A percentile compares a stretch with the other conserved stretches of the same genome.
Conservation (phyloP, 768 basidiomycete genomes). For the Fibroporia radiculosa region DNA sequence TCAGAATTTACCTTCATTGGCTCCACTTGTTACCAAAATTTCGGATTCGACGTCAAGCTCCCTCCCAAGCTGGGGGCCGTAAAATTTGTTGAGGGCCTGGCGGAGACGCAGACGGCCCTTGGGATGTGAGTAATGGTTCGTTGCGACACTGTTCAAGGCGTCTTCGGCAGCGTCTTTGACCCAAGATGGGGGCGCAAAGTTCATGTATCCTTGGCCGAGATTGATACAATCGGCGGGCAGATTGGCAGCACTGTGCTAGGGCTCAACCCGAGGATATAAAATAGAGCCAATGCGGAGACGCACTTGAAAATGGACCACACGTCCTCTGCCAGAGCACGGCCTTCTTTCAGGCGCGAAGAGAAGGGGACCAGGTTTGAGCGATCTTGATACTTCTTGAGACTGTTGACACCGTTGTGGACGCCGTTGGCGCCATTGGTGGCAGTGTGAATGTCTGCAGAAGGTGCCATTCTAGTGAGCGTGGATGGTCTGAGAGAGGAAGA, state of each 20-base stretch:
- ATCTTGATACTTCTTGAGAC: conserved; percentile 21
- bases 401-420: conserved; percentile 13
- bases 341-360: conserved; percentile 66
- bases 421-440: neutral
- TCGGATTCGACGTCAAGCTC: conserved; percentile 78
- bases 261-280: neutral
- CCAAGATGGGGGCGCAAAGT: conserved; percentile 81
- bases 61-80: conserved; percentile 58
- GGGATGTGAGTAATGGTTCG: conserved; percentile 89
- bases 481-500: neutral
- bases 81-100: conserved; percentile 78
- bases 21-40: conserved; percentile 92
- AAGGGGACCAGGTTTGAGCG: conserved; percentile 45
- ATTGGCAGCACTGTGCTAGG: conserved; percentile 62
- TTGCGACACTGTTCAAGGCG: conserved; percentile 51
- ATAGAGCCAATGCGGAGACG: conserved; percentile 13
- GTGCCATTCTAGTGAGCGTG: conserved; percentile 5
- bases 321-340: conserved; percentile 72
- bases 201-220: conserved; percentile 89
- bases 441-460: too few species aligned
- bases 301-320: conserved; percentile 93
- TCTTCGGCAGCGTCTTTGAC: conserved; percentile 64
- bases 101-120: conserved; percentile 83
- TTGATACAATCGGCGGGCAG: conserved; percentile 91
- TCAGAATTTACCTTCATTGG: conserved; percentile 76